Evolutionary conservation across 805 yeast genomes (phyloP).

Genomic region (Metschnikowia hibisci): DNA sequence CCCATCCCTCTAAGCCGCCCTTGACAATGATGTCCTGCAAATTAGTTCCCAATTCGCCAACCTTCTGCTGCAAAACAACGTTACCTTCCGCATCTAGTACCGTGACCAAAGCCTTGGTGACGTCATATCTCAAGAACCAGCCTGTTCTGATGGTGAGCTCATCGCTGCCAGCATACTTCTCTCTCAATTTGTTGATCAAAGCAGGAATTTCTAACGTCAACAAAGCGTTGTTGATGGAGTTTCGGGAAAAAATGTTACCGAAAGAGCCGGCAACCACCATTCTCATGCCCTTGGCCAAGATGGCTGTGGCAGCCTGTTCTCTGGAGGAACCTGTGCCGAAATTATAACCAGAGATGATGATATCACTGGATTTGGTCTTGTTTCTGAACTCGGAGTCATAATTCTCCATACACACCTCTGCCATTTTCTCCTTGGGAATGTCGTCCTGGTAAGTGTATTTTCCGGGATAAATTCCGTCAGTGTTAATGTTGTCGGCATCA

Average conservation of each 20-base stretch:
- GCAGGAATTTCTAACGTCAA: conserved; percentile 91
- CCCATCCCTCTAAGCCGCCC: conserved; percentile 99
- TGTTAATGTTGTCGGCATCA: conserved; percentile 95
- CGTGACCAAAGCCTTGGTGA: conserved; percentile 73
- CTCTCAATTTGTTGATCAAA: conserved; percentile 72
- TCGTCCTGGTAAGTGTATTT: conserved; percentile 98
- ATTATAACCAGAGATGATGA: conserved; percentile 86
- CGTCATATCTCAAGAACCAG: conserved; percentile 90
- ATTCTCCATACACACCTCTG: conserved; percentile 98
- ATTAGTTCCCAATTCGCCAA: conserved; percentile 93
- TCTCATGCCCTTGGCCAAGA: conserved; percentile 88
- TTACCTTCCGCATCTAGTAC: conserved; percentile 65
- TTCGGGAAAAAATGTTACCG: conserved; percentile 94
- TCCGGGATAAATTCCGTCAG: conserved; percentile 99
- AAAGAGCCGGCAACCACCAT: conserved; percentile 96
- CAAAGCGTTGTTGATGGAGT: conserved; percentile 93
- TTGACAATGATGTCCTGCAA: conserved; percentile 94
- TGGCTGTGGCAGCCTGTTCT: conserved; percentile 99
- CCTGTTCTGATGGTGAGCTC: conserved; percentile 95
- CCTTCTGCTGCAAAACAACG: conserved; percentile 74
- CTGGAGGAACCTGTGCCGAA: conserved; percentile 98
- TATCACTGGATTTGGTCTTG: conserved; percentile 84
- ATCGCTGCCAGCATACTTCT: conserved; percentile 50
- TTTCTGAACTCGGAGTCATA: conserved; percentile 84
- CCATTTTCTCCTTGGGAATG: conserved; percentile 92